Evolutionary conservation across 495 filamentous ascomycete genomes (phyloP).

Genomic region (Ascodesmis nigricans): DNA sequence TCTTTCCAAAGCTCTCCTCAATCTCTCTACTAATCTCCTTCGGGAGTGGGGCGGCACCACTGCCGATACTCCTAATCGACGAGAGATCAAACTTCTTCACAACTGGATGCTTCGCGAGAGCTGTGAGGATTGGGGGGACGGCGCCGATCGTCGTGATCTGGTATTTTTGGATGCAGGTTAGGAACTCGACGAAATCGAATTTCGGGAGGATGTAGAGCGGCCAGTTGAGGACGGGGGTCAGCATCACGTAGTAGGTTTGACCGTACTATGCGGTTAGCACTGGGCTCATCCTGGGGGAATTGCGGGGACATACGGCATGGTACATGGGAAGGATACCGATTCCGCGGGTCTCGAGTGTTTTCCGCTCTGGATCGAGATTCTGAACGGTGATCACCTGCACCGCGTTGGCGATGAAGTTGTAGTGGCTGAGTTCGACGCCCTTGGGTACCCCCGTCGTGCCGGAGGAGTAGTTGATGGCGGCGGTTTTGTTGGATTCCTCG

Average conservation of each 20-base stretch:
- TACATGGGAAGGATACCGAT: conserved; percentile 55
- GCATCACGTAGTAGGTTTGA: conserved; percentile 27
- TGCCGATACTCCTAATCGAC: conserved; percentile 33
- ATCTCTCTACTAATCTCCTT: conserved; percentile 20
- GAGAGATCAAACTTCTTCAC: conserved; percentile 47
- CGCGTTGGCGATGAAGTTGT: conserved; percentile 48
- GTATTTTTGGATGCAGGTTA: conserved; percentile 42
- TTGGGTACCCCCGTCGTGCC: conserved; percentile 63
- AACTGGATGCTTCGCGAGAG: conserved; percentile 47
- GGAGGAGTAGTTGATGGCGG: conserved; percentile 24
- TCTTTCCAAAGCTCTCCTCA: conserved; percentile 34
- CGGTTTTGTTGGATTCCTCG: conserved; percentile 24
- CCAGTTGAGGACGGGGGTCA: conserved; percentile 19
- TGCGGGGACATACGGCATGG: conserved; percentile 32
- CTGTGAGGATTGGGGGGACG: conserved; percentile 49
- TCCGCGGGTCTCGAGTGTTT: conserved; percentile 18
- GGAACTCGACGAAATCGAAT: conserved; percentile 52
- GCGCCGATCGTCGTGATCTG: conserved; percentile 40
- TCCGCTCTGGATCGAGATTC: conserved; percentile 20
- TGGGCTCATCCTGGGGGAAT: too few relatives aligned
- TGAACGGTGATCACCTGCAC: conserved; percentile 29
- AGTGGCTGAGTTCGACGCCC: conserved; percentile 59
- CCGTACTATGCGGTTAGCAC: conserved; percentile 23
- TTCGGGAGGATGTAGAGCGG: conserved; percentile 14
- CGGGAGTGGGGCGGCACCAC: conserved; percentile 40